A percentile compares a stretch with the other conserved stretches of the same genome.
phyloP scores from a whole-genome alignment of 1,139 yeast genomes.

The Pichia sp. region DNA sequence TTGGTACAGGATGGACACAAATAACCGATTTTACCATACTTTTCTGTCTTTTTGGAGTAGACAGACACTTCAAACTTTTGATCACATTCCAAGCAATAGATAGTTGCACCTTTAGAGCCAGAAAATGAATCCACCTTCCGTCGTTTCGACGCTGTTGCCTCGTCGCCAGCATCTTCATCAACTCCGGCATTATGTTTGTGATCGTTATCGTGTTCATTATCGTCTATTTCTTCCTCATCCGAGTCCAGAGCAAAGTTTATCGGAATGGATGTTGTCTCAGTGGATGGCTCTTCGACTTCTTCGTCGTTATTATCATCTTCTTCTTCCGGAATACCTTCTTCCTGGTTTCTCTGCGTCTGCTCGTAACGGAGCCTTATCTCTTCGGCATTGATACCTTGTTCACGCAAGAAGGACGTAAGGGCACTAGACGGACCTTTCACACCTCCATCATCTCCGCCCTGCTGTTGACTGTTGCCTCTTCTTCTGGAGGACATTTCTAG shows the following conservation, averaged over 20 bases:
- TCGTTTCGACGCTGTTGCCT: constrained; percentile 21
- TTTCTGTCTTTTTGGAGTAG: constrained; percentile 55
- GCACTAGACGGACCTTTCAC: constrained; percentile 82
- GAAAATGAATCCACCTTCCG: constrained; percentile 22
- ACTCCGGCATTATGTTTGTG: constrained; percentile 35
- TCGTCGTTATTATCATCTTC: constrained; percentile 18
- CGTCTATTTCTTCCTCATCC: constrained; percentile 34
- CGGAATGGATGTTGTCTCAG: background rate
- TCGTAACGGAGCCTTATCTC: constrained; percentile 66
- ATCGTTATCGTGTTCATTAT: constrained; percentile 40
- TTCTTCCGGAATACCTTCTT: constrained; percentile 2
- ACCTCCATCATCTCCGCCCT: constrained; percentile 29
- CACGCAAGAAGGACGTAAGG: constrained; percentile 67
- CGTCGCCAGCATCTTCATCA: no score
- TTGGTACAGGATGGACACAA: constrained; percentile 68
- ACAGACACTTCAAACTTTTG: constrained; percentile 58
- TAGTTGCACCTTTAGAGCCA: constrained; percentile 34
- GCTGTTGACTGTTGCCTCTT: constrained; percentile 17
- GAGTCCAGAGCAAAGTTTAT: constrained; percentile 21
- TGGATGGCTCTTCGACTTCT: constrained; percentile 5
- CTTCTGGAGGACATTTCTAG: constrained; percentile 30
- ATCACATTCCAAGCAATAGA: constrained; percentile 58
- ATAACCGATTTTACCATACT: constrained; percentile 48
- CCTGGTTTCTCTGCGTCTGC: constrained; percentile 31
- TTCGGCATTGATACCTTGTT: constrained; percentile 86